Base-by-base conservation (phyloP, 2,329 filamentous ascomycete genomes). In the Alternaria sp. region DNA sequence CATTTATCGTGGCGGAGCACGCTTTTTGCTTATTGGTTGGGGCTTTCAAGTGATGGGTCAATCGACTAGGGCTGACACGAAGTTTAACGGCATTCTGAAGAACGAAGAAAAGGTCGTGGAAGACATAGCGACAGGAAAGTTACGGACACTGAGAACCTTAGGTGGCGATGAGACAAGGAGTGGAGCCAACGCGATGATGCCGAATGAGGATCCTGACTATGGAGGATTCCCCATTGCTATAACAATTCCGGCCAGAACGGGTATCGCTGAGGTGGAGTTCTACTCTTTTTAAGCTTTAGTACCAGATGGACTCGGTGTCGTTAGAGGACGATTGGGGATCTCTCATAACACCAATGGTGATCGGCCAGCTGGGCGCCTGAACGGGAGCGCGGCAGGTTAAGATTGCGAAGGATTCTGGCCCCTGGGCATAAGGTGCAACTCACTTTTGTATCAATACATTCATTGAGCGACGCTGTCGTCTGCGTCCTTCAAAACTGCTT, bases 191-290 rank as follows among this genome's bases (percentile, higher is more conserved):
- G 70, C 81, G 17, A 85, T 87, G 66, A 88, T 88, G 86, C 86
- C 85, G 1, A 86, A 83, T 61, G 83, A 86, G 32, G 80, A 86
- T 32, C 85, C 85, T 0, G 85, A 87, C 63, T 87, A 87, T 69
- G 86, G 86, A 1, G 84, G 83, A 0, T 87, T 87, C 61, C 85
- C 85, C 0, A 87, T 87, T 30, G 82, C 81, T 25, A 82, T 88
- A 2, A 87, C 85, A 0, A 83, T 87, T 30, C 86, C 85, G 2
- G 84, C 85, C 0, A 74, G 81, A 57, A 87, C 86, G 4, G 64
- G 59, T 15, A 73, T 74, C 44, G 71, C 71, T 7, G 71, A 71
- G 57, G 59, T 62, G 2, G 59, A 62, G 12, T 62, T 62, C 44
- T 62, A 62, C 50, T 46, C 59, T 17, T 62, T 62, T 26, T 62